Conservation (phyloP, 2,329 filamentous ascomycete species). For the Diaporthe citri region DNA sequence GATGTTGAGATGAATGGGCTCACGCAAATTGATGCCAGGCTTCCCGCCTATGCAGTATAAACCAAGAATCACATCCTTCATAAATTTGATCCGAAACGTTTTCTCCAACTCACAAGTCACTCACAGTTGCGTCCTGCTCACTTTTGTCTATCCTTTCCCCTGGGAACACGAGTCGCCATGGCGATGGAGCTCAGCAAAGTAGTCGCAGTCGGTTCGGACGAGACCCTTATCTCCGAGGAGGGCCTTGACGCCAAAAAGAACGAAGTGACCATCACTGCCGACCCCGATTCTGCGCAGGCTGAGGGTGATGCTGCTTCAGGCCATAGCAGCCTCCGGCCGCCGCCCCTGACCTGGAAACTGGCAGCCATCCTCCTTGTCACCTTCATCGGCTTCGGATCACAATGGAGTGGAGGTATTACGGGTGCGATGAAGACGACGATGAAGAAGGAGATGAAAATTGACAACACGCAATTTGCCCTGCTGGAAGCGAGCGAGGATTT, state of each 20-base stretch:
- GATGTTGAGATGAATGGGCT: neutral
- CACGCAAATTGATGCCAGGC: neutral
- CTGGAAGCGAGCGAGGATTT: constrained; percentile 73
- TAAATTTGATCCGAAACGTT: neutral
- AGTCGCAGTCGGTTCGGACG: neutral
- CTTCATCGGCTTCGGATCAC: constrained; percentile 69
- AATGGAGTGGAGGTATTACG: constrained; percentile 72
- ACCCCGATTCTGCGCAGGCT: constrained; percentile 9
- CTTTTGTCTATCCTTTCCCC: neutral
- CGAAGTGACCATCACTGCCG: constrained; percentile 1
- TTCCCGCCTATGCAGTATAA: neutral
- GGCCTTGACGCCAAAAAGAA: neutral
- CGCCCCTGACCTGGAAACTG: constrained; percentile 6
- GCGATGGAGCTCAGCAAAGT: neutral
- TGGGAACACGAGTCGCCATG: neutral
- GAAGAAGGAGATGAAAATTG: constrained; percentile 65
- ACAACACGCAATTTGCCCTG: constrained; percentile 70
- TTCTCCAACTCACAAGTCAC: neutral
- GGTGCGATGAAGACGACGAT: constrained; percentile 72
- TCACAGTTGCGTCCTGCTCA: neutral
- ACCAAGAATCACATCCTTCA: neutral
- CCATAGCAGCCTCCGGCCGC: constrained; percentile 10
- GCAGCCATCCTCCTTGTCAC: constrained; percentile 62
- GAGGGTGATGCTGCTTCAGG: neutral
- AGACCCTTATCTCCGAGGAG: neutral